A percentile compares a stretch with the other conserved stretches of the same genome.
Conservation (phyloP, 2,329 filamentous ascomycete genomes). For the Monilinia fructigena region DNA sequence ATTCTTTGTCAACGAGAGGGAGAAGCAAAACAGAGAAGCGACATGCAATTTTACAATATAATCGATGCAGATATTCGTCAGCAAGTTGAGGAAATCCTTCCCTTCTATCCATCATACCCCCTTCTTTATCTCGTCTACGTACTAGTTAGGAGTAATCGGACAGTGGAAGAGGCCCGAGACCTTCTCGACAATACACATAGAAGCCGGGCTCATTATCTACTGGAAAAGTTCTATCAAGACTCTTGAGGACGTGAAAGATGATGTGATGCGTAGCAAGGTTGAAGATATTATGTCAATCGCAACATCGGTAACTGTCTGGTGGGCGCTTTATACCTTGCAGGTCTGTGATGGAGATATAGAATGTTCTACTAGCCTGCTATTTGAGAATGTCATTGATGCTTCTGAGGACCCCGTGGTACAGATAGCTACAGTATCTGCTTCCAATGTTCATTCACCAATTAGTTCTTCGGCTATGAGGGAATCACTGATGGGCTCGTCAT, state of each 20-base stretch:
- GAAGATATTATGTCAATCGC: background rate
- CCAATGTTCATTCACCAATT: background rate
- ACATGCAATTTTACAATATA: slow-evolving; percentile 1
- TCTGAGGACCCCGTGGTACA: background rate
- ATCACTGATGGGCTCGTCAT: background rate
- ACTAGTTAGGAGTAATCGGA: background rate
- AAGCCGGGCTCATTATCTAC: background rate
- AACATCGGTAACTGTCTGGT: slow-evolving; percentile 3
- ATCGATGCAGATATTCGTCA: slow-evolving; percentile 3
- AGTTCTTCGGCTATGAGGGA: background rate
- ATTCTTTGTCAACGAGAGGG: background rate
- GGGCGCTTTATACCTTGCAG: slow-evolving; percentile 9
- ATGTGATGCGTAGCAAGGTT: background rate
- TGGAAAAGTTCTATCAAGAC: background rate
- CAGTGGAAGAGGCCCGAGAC: background rate
- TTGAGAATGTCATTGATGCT: slow-evolving; percentile 8
- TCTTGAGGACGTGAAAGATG: background rate
- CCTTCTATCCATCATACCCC: slow-evolving; percentile 7
- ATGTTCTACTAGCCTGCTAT: background rate
- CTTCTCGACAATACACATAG: background rate
- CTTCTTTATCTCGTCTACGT: slow-evolving; percentile 11
- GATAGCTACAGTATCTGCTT: background rate
- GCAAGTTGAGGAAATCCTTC: background rate
- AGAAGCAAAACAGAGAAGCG: background rate
- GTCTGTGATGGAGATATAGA: slow-evolving; percentile 7